phyloP scores from a whole-genome alignment of 371 early-diverging fungal species.

The Dinochytrium kinnereticum region DNA sequence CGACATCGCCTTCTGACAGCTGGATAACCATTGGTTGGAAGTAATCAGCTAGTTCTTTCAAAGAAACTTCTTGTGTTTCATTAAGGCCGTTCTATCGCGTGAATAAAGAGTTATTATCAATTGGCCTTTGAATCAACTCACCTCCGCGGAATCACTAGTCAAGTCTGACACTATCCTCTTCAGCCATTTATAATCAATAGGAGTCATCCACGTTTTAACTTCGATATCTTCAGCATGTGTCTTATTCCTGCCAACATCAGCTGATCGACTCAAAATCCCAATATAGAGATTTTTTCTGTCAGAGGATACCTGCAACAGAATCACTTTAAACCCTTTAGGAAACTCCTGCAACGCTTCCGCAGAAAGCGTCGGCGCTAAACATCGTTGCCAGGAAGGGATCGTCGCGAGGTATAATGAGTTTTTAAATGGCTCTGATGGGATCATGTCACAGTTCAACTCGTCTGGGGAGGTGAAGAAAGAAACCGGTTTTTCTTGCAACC shows the following conservation, averaged over 20 bases:
- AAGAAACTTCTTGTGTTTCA: not conserved
- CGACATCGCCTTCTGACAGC: not conserved
- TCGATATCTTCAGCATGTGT: conserved; percentile 25
- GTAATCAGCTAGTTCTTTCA: not conserved
- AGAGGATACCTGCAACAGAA: conserved; percentile 23
- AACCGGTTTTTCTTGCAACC: not conserved
- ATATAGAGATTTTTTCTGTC: conserved; percentile 14
- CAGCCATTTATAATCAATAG: conserved; percentile 2
- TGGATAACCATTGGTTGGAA: conserved; percentile 17
- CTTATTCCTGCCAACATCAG: conserved; percentile 20
- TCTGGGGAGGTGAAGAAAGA: not conserved
- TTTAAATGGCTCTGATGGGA: not conserved
- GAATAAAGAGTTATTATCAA: too few relatives aligned
- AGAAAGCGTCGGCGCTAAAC: too few relatives aligned
- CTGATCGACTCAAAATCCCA: not conserved
- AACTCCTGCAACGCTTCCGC: not conserved
- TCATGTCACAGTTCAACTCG: not conserved
- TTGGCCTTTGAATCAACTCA: too few relatives aligned
- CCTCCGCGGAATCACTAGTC: too few relatives aligned
- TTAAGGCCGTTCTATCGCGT: too few relatives aligned
- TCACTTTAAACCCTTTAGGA: conserved; percentile 25
- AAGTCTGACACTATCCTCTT: not conserved
- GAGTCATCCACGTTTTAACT: not conserved
- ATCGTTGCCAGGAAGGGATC: not conserved
- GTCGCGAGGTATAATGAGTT: not conserved